Conservation (phyloP, 2,329 filamentous ascomycete species). For the Exophiala spinifera region DNA sequence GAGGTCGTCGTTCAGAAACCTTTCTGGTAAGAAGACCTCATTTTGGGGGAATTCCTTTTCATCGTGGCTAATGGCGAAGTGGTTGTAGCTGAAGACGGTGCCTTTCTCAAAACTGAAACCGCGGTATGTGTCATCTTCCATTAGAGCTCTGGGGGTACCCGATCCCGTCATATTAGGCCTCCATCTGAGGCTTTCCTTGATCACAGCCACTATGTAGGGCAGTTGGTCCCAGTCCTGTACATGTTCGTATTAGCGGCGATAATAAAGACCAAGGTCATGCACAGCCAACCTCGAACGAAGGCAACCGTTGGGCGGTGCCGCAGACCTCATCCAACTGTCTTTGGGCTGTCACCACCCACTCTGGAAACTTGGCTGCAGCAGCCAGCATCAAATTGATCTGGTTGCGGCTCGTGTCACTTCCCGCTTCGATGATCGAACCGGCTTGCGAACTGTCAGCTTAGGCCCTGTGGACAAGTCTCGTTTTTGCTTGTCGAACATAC, state of each 20-base stretch:
- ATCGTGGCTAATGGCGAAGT: constrained; percentile 45
- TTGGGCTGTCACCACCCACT: constrained; percentile 9
- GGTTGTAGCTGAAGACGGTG: constrained; percentile 40
- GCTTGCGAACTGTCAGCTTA: neutral
- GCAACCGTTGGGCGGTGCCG: constrained; percentile 6
- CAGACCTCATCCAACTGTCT: constrained; percentile 12
- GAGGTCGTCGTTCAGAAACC: constrained; percentile 23
- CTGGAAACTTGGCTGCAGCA: constrained; percentile 11
- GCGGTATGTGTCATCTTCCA: constrained; percentile 32
- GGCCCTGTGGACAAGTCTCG: neutral
- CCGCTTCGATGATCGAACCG: constrained; percentile 14
- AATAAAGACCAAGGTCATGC: neutral
- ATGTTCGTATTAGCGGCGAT: neutral
- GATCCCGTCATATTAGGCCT: constrained; percentile 27
- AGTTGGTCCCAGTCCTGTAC: constrained; percentile 29
- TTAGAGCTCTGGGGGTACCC: constrained; percentile 10
- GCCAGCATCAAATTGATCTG: constrained; percentile 9
- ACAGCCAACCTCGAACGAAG: constrained; percentile 4
- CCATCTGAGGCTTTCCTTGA: constrained; percentile 36
- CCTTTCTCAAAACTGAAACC: constrained; percentile 39
- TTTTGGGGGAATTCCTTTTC: constrained; percentile 25
- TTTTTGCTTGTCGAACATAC: neutral
- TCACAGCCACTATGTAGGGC: constrained; percentile 34
- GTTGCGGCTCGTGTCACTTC: constrained; percentile 14
- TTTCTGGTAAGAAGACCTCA: constrained; percentile 22